Evolutionary conservation across 768 basidiomycete species (phyloP).

Genomic region (Rhodotorula taiwanensis): DNA sequence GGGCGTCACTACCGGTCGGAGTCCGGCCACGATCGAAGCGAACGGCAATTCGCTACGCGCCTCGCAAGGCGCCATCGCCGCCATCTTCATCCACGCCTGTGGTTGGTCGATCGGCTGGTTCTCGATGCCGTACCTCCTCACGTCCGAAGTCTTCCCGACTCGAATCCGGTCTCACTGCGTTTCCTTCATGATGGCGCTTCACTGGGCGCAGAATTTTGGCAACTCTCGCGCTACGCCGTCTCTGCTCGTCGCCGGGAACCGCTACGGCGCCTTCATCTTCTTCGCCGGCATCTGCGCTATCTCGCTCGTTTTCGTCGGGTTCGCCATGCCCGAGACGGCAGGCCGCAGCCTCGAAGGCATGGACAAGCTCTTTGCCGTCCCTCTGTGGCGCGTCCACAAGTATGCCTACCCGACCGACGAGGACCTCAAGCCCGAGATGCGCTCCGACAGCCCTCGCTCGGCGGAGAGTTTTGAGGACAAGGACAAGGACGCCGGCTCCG

Average conservation of each 20-base stretch:
- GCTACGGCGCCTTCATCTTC: slow-evolving; percentile 6
- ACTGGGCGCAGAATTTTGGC: slow-evolving; percentile 1
- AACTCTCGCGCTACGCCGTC: not conserved
- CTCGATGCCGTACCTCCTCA: slow-evolving; percentile 5
- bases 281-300: slow-evolving; percentile 1
- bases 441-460: not conserved
- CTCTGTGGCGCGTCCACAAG: not conserved
- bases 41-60: not conserved
- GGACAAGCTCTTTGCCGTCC: slow-evolving; percentile 1
- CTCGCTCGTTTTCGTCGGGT: not conserved
- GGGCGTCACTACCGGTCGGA: slow-evolving; percentile 1
- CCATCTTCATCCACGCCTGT: slow-evolving; percentile 11
- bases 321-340: slow-evolving; percentile 2
- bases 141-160: slow-evolving; percentile 2
- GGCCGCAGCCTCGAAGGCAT: slow-evolving; percentile 4
- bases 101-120: slow-evolving; percentile 10
- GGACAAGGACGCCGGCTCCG: not conserved
- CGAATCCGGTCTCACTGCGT: slow-evolving; percentile 1
- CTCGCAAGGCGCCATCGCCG: slow-evolving; percentile 2
- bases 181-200: slow-evolving; percentile 4
- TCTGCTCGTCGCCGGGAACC: slow-evolving; percentile 4
- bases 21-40: not conserved
- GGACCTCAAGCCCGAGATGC: slow-evolving; percentile 11
- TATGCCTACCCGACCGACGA: slow-evolving; percentile 9
- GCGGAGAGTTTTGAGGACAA: not conserved